Percentiles rank a stretch among this genome's conserved stretches.
Evolutionary conservation across 306 rosid species (phyloP).

Genomic region (Vicia faba): DNA sequence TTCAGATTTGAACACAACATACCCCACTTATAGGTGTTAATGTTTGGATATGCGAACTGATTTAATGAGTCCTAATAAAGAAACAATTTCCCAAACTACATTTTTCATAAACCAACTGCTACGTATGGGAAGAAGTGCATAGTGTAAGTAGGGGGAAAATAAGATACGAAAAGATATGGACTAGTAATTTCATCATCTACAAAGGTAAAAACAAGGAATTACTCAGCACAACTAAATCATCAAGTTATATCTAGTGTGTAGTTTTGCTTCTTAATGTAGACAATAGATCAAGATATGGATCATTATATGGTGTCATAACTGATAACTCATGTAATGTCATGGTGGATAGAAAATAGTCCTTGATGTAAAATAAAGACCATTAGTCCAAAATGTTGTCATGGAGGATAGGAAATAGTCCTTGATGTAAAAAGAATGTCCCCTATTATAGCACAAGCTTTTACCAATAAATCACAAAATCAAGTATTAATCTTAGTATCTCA

Average conservation of each 20-base stretch:
- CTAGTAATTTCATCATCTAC: neutral
- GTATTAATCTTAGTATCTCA: conserved; percentile 23
- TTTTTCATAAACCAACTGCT: conserved; percentile 7
- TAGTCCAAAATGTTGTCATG: conserved; percentile 24
- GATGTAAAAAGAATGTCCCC: conserved; percentile 14
- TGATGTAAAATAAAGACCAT: conserved; percentile 7
- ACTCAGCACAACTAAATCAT: neutral
- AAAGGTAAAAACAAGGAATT: conserved; percentile 6
- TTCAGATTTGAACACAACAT: conserved; percentile 4
- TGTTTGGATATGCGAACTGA: conserved; percentile 2
- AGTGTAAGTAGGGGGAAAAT: neutral
- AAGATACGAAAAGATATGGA: conserved; percentile 6
- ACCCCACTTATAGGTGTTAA: neutral
- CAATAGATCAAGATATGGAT: neutral
- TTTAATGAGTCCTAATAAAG: neutral
- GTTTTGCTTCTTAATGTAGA: neutral
- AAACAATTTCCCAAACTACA: neutral
- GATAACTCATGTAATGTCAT: neutral
- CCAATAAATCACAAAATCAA: conserved; percentile 14
- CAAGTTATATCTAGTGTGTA: neutral
- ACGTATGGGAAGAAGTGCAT: conserved; percentile 2
- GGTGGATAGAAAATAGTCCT: neutral
- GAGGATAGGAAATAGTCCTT: neutral
- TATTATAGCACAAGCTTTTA: conserved; percentile 14
- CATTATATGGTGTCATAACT: neutral